Evolutionary conservation across 306 rosid genomes (phyloP).

Genomic region (Dryas octopetala): DNA sequence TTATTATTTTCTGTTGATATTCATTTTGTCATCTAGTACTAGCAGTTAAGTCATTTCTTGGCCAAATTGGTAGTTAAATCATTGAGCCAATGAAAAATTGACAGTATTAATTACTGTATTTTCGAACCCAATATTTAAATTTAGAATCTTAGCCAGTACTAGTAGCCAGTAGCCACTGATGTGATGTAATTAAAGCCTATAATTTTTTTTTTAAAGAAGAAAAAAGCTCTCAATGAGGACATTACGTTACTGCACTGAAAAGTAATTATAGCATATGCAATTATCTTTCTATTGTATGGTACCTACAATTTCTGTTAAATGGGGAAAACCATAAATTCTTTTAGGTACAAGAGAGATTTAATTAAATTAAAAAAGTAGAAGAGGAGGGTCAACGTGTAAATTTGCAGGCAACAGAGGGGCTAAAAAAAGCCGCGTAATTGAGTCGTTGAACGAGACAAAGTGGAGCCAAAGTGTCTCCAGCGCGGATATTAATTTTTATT

Average conservation of each 20-base stretch:
- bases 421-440: slow-evolving; percentile 24
- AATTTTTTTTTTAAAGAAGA: too few species aligned
- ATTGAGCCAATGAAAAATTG: not conserved
- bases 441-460: slow-evolving; percentile 27
- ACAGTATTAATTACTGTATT: not conserved
- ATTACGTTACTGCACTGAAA: too few species aligned
- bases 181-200: not conserved
- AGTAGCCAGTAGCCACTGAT: not conserved
- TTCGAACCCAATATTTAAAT: not conserved
- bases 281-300: too few species aligned
- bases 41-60: not conserved
- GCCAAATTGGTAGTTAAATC: not conserved
- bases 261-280: too few species aligned
- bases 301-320: too few species aligned
- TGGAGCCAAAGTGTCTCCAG: slow-evolving; percentile 40
- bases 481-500: slow-evolving; percentile 25
- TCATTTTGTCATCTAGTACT: not conserved
- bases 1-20: not conserved
- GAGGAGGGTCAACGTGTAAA: slow-evolving; percentile 24
- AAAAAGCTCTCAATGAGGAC: too few species aligned
- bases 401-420: not conserved
- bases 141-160: not conserved
- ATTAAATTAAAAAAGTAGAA: not conserved
- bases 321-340: too few species aligned
- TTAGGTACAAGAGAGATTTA: too few species aligned